Conservation (phyloP, 2,329 filamentous ascomycete species). For the Bipolaris sorokiniana region DNA sequence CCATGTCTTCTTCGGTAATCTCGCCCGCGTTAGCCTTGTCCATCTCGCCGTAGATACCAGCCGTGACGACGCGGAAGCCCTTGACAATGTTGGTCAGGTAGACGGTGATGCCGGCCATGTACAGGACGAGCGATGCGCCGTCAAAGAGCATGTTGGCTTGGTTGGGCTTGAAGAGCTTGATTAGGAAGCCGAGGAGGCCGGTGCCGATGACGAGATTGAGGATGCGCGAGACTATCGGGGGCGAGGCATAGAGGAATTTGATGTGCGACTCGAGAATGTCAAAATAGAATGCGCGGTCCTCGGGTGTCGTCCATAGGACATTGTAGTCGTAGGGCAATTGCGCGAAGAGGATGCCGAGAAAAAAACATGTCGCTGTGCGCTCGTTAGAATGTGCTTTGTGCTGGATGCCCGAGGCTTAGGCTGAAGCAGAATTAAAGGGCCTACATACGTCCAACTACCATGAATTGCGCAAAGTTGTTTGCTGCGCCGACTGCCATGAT, state of each 20-base stretch:
- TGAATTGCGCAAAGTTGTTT: slow-evolving; percentile 87
- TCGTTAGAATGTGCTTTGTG: slow-evolving; percentile 18
- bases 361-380: slow-evolving; percentile 76
- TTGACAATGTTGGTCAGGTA: slow-evolving; percentile 98
- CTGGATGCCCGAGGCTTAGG: background rate
- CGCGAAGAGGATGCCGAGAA: slow-evolving; percentile 97
- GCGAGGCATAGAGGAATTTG: slow-evolving; percentile 86
- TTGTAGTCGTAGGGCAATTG: slow-evolving; percentile 95
- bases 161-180: slow-evolving; percentile 91
- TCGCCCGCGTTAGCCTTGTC: slow-evolving; percentile 41
- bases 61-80: slow-evolving; percentile 82
- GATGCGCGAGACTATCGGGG: slow-evolving; percentile 89
- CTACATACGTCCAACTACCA: slow-evolving; percentile 90
- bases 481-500: slow-evolving; percentile 35
- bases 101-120: slow-evolving; percentile 86
- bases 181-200: slow-evolving; percentile 85
- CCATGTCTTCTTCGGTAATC: slow-evolving; percentile 48
- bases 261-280: slow-evolving; percentile 88
- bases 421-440: slow-evolving; percentile 14
- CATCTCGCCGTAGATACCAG: slow-evolving; percentile 67
- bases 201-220: slow-evolving; percentile 91
- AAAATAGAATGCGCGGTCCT: slow-evolving; percentile 72
- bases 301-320: slow-evolving; percentile 77
- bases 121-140: slow-evolving; percentile 72
- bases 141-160: slow-evolving; percentile 97